Base-by-base conservation (phyloP, 805 yeast species). In the Kluyveromyces nonfermentans region DNA sequence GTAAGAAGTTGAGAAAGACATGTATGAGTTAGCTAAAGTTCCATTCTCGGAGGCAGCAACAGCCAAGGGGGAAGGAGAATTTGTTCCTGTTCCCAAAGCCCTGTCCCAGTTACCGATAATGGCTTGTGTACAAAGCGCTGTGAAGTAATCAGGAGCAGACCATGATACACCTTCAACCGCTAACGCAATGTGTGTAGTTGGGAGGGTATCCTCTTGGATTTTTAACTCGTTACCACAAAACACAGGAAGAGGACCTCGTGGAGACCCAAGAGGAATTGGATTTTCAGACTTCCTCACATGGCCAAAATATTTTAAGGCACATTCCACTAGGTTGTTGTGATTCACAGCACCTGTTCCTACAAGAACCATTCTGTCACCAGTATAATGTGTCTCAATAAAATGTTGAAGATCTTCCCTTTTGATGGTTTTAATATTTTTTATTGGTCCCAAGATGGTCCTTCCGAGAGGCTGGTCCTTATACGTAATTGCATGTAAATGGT, bases 81-180 rank as follows among this genome's bases (percentile, higher is more conserved):
- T 80, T 25, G 84, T 75, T 32, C 90, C 93, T 9, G 85, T 71
- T 31, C 96, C 95, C 47, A 83, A 68, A 6, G 96, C 81, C 59
- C 98, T 79, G 64, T 93, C 97, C 97, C 97, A 93, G 56, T 88
- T 85, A 33, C 98, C 98, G 37, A 93, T 82, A 46, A 93, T 83
- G 9, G 97, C 96, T 69, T 93, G 97, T 6, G 97, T 94, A 1
- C 90, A 95, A 33, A 94, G 74, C 0, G 96, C 96, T 16, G 94
- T 83, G 71, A 88, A 89, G 68, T 89, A 93, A 63, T 93, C 97
- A 9, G 94, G 87, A 2, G 93, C 86, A 32, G 85, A 82, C 99
- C 99, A 93, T 33, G 96, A 82, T 19, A 89, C 96, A 55, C 99
- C 97, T 70, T 93, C 97, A n/a, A 93, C 82, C 10, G 96, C 93